Conservation (phyloP, 306 rosid species). For the Trifolium subterraneum region DNA sequence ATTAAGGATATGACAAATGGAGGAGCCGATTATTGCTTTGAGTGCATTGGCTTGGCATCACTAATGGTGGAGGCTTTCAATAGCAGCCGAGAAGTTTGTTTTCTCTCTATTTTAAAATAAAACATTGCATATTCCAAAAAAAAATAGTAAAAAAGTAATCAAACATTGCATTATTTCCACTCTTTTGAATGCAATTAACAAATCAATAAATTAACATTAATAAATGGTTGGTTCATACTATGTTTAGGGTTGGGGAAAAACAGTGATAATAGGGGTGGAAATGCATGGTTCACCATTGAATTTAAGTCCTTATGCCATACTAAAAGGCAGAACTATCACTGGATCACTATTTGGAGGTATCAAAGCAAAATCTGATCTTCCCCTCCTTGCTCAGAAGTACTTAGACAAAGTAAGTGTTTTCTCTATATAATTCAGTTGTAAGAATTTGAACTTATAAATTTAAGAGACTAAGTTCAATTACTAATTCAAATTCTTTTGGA, state of each 20-base stretch:
- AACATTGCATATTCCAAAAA: too few species aligned
- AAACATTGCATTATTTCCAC: not conserved
- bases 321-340: slow-evolving; percentile 46
- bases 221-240: not conserved
- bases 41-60: slow-evolving; percentile 74
- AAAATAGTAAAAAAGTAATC: too few species aligned
- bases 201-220: not conserved
- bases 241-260: slow-evolving; percentile 68
- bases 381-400: slow-evolving; percentile 44
- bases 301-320: slow-evolving; percentile 38
- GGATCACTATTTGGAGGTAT: slow-evolving; percentile 62
- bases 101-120: not conserved
- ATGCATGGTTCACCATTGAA: slow-evolving; percentile 51
- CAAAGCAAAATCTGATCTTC: slow-evolving; percentile 54
- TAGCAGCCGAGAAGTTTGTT: slow-evolving; percentile 54
- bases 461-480: too few species aligned
- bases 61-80: slow-evolving; percentile 60
- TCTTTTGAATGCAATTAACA: not conserved
- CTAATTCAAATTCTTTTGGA: too few species aligned
- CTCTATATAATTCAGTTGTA: too few species aligned
- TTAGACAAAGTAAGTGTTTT: slow-evolving; percentile 48
- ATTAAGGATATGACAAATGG: slow-evolving; percentile 69
- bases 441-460: too few species aligned
- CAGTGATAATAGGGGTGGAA: slow-evolving; percentile 62
- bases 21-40: slow-evolving; percentile 76